These are phyloP conservation scores for Diutina scorzettiae DNA, from an alignment of 1,139 yeast genomes.

Conservation along the genomic window DNA sequence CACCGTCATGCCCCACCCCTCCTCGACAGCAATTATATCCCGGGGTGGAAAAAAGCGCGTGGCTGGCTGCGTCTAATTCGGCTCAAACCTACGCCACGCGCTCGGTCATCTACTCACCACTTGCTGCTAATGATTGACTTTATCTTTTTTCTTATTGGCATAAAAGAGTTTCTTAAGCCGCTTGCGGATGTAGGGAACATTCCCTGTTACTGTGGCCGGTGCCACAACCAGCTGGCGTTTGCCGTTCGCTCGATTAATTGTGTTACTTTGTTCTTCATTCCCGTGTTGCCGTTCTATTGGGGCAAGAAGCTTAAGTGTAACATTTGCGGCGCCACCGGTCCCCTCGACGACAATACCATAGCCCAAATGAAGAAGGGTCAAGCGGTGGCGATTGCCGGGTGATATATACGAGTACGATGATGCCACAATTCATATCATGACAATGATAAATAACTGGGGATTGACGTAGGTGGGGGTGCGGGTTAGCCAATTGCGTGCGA, in stretches of 20 bases:
- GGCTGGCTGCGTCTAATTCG: slow-evolving; percentile 6
- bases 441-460: too few relatives aligned
- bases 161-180: slow-evolving; percentile 10
- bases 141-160: slow-evolving; percentile 1
- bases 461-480: too few relatives aligned
- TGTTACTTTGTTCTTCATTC: slow-evolving; percentile 34
- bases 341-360: slow-evolving; percentile 19
- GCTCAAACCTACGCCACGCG: too few relatives aligned
- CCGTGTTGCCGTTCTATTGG: slow-evolving; percentile 31
- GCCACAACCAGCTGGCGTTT: slow-evolving; percentile 35
- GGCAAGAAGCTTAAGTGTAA: slow-evolving; percentile 27
- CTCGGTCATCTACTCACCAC: too few relatives aligned
- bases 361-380: slow-evolving; percentile 26
- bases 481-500: too few relatives aligned
- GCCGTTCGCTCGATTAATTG: slow-evolving; percentile 30
- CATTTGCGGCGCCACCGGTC: slow-evolving; percentile 34
- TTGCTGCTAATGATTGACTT: slow-evolving; percentile 3
- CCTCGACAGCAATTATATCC: slow-evolving; percentile 1
- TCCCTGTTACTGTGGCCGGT: slow-evolving; percentile 21
- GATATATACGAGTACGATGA: background rate
- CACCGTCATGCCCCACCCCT: too few relatives aligned
- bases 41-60: slow-evolving; percentile 1
- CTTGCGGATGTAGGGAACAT: slow-evolving; percentile 9
- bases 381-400: slow-evolving; percentile 25
- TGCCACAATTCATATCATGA: too few relatives aligned